A percentile compares a stretch with the other conserved stretches of the same genome.
phyloP scores from a whole-genome alignment of 768 basidiomycete genomes.

The Suillus paluster region DNA sequence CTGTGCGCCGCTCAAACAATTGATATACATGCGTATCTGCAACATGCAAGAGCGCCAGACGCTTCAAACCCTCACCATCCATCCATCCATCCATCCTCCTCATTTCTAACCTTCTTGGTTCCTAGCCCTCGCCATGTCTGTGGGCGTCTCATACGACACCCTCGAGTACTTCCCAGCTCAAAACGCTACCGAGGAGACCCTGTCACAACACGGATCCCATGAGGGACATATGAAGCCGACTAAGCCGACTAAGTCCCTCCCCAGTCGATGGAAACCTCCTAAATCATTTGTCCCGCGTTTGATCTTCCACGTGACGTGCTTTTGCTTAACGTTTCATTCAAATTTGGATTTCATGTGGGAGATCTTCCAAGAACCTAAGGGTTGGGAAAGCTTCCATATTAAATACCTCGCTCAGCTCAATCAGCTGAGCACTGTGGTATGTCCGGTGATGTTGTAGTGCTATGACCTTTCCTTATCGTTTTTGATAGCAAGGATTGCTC shows the following conservation, averaged over 20 bases:
- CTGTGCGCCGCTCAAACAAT: not conserved
- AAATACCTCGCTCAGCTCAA: not conserved
- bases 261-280: not conserved
- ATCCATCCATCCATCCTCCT: no score
- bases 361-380: not conserved
- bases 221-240: no score
- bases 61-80: not conserved
- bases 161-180: not conserved
- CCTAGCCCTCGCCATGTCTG: not conserved
- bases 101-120: not conserved
- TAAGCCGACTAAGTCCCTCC: not conserved
- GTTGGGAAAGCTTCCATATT: slow-evolving; percentile 1
- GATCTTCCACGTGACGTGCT: not conserved
- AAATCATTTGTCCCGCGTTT: not conserved
- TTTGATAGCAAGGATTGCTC: slow-evolving; percentile 3
- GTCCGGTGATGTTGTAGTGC: no score
- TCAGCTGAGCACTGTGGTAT: not conserved
- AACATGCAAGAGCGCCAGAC: not conserved
- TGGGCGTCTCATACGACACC: not conserved
- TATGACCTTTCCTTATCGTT: not conserved
- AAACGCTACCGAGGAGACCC: not conserved
- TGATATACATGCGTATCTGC: no score
- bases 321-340: not conserved
- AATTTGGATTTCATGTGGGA: slow-evolving; percentile 3
- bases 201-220: not conserved